Evolutionary conservation across 2,329 filamentous ascomycete species (phyloP).

Genomic region (Nannizzia gypsea): DNA sequence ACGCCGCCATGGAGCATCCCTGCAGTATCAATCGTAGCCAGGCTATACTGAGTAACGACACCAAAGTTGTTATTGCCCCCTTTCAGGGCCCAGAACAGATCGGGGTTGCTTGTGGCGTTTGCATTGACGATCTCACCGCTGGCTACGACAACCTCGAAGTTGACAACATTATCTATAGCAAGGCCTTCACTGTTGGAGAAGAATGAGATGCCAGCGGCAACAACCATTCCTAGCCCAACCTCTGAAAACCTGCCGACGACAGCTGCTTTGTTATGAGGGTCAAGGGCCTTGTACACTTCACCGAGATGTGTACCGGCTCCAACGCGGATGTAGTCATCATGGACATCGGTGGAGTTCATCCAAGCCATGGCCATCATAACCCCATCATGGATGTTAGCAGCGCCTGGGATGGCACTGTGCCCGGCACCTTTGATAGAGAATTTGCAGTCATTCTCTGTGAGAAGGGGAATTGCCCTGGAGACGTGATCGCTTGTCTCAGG

Average conservation of each 20-base stretch:
- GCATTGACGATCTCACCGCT: neutral
- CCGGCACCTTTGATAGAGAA: neutral
- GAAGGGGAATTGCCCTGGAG: conserved; percentile 6
- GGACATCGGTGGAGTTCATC: too few species aligned
- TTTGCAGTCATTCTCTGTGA: neutral
- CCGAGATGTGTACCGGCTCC: too few species aligned
- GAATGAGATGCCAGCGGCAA: neutral
- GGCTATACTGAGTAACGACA: neutral
- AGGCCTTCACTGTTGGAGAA: neutral
- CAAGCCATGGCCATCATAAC: too few species aligned
- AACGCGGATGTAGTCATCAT: too few species aligned
- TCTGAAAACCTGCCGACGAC: neutral
- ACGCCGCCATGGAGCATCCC: too few species aligned
- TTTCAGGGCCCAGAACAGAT: neutral
- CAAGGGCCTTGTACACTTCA: too few species aligned
- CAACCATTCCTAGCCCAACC: neutral
- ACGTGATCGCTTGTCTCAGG: conserved; percentile 10
- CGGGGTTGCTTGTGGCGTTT: neutral
- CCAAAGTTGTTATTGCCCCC: neutral
- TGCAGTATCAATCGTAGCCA: neutral
- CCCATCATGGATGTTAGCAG: too few species aligned
- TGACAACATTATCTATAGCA: neutral
- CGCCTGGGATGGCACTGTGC: too few species aligned
- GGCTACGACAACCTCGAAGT: neutral
- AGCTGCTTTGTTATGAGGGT: too few species aligned